phyloP scores from a whole-genome alignment of 2,329 filamentous ascomycete species.

The Grosmannia serpens region DNA sequence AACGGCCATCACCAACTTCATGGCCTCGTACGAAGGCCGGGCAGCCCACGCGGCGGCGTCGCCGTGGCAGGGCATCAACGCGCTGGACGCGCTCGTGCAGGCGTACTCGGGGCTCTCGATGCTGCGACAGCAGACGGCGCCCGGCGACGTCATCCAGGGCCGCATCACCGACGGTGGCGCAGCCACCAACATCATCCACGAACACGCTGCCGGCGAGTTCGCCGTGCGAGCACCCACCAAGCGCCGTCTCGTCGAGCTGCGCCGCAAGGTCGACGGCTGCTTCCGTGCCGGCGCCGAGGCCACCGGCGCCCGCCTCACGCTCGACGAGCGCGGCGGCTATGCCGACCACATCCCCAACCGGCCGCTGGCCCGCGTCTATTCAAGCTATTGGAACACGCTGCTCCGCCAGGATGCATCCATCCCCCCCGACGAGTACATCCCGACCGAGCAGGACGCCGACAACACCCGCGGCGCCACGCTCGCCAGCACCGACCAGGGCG shows the following conservation, averaged over 20 bases:
- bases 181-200: conserved; percentile 45
- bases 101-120: conserved; percentile 36
- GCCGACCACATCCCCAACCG: conserved; percentile 44
- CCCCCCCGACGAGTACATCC: conserved; percentile 1
- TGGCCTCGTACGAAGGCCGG: conserved; percentile 40
- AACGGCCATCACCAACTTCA: conserved; percentile 36
- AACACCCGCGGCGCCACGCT: conserved; percentile 28
- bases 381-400: conserved; percentile 30
- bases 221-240: conserved; percentile 32
- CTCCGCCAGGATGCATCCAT: conserved; percentile 3
- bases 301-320: conserved; percentile 34
- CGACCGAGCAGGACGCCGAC: conserved; percentile 29
- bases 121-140: conserved; percentile 43
- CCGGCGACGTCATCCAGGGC: conserved; percentile 37
- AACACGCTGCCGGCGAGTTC: conserved; percentile 31
- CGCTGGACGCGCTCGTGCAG: conserved; percentile 42
- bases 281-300: conserved; percentile 27
- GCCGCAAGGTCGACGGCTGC: conserved; percentile 29
- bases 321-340: conserved; percentile 32
- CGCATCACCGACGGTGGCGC: conserved; percentile 41
- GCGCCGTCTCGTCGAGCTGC: conserved; percentile 26
- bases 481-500: conserved; percentile 48
- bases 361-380: conserved; percentile 33
- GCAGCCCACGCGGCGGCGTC: conserved; percentile 44
- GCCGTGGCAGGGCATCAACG: conserved; percentile 50